Percentiles rank a stretch among this genome's conserved stretches.
Conservation (phyloP, 1,139 yeast genomes). For the Geotrichum carabidarum region DNA sequence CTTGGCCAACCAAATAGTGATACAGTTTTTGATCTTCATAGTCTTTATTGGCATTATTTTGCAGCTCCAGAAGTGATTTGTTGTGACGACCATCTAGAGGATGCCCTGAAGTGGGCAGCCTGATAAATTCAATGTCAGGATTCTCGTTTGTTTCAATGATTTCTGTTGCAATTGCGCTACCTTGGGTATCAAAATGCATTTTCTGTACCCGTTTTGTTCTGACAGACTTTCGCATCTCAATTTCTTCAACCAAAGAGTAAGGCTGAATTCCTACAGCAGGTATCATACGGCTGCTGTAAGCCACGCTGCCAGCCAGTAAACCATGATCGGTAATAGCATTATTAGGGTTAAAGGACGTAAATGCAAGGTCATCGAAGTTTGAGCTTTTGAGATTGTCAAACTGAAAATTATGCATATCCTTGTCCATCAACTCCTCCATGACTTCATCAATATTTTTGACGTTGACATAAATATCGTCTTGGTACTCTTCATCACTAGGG, state of each 20-base stretch:
- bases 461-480: constrained; percentile 12
- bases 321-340: constrained; percentile 24
- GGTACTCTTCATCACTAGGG: constrained; percentile 20
- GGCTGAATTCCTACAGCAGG: constrained; percentile 27
- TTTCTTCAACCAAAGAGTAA: constrained; percentile 37
- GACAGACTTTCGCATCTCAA: constrained; percentile 39
- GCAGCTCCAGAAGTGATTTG: constrained; percentile 35
- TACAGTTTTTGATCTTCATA: constrained; percentile 31
- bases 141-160: constrained; percentile 13
- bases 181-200: constrained; percentile 28
- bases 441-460: background rate
- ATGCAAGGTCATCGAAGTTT: constrained; percentile 31
- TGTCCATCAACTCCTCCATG: constrained; percentile 1
- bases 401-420: background rate
- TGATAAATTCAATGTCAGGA: constrained; percentile 19
- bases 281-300: constrained; percentile 19
- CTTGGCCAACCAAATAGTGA: constrained; percentile 23
- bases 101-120: constrained; percentile 24
- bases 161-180: constrained; percentile 21
- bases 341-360: constrained; percentile 32
- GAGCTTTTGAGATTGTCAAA: constrained; percentile 2
- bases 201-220: constrained; percentile 29
- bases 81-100: constrained; percentile 33
- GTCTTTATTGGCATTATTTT: constrained; percentile 33
- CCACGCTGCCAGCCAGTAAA: constrained; percentile 17